Conservation (phyloP, 192 early-diverging fungal genomes). For the Linnemannia hyalina region DNA sequence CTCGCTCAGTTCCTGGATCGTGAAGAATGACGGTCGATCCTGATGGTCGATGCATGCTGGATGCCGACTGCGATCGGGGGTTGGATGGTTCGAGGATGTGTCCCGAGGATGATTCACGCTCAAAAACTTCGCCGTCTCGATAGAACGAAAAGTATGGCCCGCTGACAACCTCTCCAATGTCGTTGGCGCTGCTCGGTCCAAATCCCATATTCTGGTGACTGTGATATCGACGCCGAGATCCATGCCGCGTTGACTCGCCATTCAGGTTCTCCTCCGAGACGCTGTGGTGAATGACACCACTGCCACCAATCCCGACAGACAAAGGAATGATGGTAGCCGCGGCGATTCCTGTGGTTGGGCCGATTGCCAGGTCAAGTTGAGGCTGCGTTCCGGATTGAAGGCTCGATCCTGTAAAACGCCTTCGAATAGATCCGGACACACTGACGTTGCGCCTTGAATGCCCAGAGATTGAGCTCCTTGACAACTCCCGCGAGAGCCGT, state of each 20-base stretch:
- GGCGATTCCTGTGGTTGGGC: constrained; percentile 17
- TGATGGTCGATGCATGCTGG: constrained; percentile 28
- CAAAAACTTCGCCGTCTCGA: constrained; percentile 39
- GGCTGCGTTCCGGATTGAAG: constrained; percentile 13
- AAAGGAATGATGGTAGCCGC: constrained; percentile 29
- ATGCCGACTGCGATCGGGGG: constrained; percentile 1
- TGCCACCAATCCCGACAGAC: constrained; percentile 23
- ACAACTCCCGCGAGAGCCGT: constrained; percentile 17
- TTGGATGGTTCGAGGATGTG: constrained; percentile 3
- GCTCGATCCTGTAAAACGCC: constrained; percentile 26
- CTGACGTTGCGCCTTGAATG: constrained; percentile 18
- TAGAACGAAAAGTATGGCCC: constrained; percentile 49
- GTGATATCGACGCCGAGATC: constrained; percentile 18
- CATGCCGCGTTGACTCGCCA: neutral
- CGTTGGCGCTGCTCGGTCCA: constrained; percentile 4
- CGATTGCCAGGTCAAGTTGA: constrained; percentile 21
- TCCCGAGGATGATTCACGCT: constrained; percentile 13
- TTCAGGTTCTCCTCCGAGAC: constrained; percentile 13
- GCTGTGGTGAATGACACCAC: constrained; percentile 11
- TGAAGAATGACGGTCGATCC: constrained; percentile 46
- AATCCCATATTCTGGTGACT: constrained; percentile 13
- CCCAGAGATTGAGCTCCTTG: constrained; percentile 33
- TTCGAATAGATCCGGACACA: constrained; percentile 25
- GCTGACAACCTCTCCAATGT: constrained; percentile 12
- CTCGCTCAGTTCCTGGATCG: constrained; percentile 37